Conservation (phyloP, 495 filamentous ascomycete species). For the Aspergillus heteromorphus region DNA sequence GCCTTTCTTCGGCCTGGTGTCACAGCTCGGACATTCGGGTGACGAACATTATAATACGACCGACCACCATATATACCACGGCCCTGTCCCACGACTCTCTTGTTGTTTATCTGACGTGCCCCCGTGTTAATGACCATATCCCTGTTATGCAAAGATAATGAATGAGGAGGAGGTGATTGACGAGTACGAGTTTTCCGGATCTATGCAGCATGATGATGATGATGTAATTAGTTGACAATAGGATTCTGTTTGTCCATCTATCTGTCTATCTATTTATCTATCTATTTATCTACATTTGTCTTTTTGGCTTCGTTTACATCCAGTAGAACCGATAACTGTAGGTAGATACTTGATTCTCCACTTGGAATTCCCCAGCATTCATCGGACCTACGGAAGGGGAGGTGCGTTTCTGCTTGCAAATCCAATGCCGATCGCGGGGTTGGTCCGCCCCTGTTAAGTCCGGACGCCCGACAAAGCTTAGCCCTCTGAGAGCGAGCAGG, state of each 20-base stretch:
- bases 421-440: neutral
- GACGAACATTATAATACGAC: constrained; percentile 9
- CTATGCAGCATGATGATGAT: too few species aligned
- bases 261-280: too few species aligned
- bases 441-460: neutral
- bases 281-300: too few species aligned
- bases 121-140: constrained; percentile 15
- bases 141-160: constrained; percentile 13
- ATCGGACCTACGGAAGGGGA: neutral
- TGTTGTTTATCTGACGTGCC: constrained; percentile 2
- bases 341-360: too few species aligned
- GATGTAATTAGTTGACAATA: neutral
- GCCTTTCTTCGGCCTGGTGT: constrained; percentile 13
- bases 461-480: neutral
- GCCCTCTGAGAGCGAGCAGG: neutral
- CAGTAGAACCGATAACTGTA: too few species aligned
- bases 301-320: too few species aligned
- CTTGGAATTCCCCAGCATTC: too few species aligned
- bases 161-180: constrained; percentile 16
- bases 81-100: constrained; percentile 7
- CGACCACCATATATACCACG: constrained; percentile 4
- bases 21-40: constrained; percentile 1
- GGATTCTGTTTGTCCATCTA: neutral
- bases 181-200: constrained; percentile 1
- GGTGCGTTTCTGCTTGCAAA: neutral